Evolutionary conservation across 345 rosid genomes (phyloP), one percentile per base, ranked within the genome.

Genomic region (Populus davidiana): DNA sequence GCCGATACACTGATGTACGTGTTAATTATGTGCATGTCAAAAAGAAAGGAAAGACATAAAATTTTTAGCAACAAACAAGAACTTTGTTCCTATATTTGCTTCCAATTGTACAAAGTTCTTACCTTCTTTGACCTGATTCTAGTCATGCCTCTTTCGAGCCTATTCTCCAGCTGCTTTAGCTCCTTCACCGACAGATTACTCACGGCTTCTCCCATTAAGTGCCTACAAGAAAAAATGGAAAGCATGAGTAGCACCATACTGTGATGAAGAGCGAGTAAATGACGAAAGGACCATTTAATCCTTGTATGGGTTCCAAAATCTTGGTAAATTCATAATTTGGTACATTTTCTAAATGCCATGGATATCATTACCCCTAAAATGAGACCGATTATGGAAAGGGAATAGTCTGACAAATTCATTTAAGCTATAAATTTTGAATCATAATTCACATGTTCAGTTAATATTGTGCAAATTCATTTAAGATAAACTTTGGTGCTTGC

Each of bases 91-190:
- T 41, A 41, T 21, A n/a, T 23, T n/a, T 23, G 6, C 64, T 59
- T 59, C 6, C 29, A 10, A 0, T 9, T 59, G 16, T 59, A 23
- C 11, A 1, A 1, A 21, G 12, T 3, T 59, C 0, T 16, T 90
- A 96, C 99, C 97, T 96, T 96, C 89, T 96, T 96, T 67, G 99
- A 91, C 81, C 98, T 90, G 83, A 96, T 92, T 78, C 98, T 84
- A 8, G 94, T 88, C 72, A 96, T 91, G 74, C 98, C 99, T 66
- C 97, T 89, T 72, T 96, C 99, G 70, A 96, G 98, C 85, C 95
- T 91, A 61, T 91, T 93, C 86, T 96, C 99, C 73, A 93, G 88
- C 75, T 93, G 98, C 88, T 93, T 96, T 61, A 96, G 91, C 88
- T 96, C 99, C 83, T 96, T 96, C 72, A 93, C 92, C 50, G 88